These are phyloP conservation scores for Podaxis pistillaris DNA, from an alignment of 768 basidiomycete species.

Conservation along the genomic window DNA sequence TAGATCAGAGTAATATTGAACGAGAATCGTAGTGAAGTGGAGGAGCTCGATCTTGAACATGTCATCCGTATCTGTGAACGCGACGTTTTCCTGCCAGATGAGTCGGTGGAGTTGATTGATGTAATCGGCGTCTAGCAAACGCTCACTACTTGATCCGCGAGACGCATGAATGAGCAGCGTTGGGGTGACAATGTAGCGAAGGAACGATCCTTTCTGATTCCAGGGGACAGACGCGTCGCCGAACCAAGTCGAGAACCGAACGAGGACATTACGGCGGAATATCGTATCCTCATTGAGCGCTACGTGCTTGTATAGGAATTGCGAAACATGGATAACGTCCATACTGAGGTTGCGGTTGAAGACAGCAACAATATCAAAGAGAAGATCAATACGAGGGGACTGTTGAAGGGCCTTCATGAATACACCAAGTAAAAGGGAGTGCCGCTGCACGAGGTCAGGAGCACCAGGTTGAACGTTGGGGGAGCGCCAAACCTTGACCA, in stretches of 20 bases:
- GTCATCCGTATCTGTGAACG: slow-evolving; percentile 68
- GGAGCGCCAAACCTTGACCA: slow-evolving; percentile 72
- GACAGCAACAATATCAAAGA: slow-evolving; percentile 84
- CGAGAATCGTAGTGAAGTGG: slow-evolving; percentile 83
- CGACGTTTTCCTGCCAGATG: slow-evolving; percentile 69
- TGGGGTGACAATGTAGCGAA: slow-evolving; percentile 86
- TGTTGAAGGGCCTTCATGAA: slow-evolving; percentile 72
- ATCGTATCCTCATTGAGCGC: slow-evolving; percentile 66
- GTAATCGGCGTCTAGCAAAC: slow-evolving; percentile 70
- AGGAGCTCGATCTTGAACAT: slow-evolving; percentile 88
- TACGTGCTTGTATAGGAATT: slow-evolving; percentile 86
- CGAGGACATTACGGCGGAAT: slow-evolving; percentile 79
- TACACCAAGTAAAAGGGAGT: slow-evolving; percentile 68
- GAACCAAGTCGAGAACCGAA: slow-evolving; percentile 87
- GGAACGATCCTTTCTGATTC: slow-evolving; percentile 75
- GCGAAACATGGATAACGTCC: slow-evolving; percentile 74
- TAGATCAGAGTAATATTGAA: slow-evolving; percentile 80
- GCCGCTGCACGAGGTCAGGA: slow-evolving; percentile 55
- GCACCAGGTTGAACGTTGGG: slow-evolving; percentile 45
- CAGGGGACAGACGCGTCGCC: slow-evolving; percentile 59
- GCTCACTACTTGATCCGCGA: slow-evolving; percentile 47
- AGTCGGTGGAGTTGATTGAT: slow-evolving; percentile 65
- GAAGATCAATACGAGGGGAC: slow-evolving; percentile 77
- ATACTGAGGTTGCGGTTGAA: slow-evolving; percentile 80
- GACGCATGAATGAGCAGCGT: slow-evolving; percentile 77